These are phyloP conservation scores for Penicillium sp. DNA, from an alignment of 2,329 filamentous ascomycete species.

Conservation along the genomic window DNA sequence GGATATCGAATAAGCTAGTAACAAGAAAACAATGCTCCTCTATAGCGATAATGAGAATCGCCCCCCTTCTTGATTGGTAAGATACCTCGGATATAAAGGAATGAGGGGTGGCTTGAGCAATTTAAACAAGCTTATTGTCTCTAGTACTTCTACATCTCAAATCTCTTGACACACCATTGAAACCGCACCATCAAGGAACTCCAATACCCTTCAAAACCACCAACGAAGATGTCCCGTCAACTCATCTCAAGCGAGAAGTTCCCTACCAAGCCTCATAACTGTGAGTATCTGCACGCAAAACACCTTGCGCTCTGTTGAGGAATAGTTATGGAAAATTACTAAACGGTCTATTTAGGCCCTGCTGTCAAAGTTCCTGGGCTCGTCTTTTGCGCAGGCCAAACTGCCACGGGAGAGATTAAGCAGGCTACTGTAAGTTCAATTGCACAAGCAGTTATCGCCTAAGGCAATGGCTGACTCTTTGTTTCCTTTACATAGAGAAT, in stretches of 20 bases:
- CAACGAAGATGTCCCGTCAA: slow-evolving; percentile 44
- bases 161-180: not conserved
- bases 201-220: not conserved
- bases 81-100: not conserved
- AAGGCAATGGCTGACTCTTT: not conserved
- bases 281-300: slow-evolving; percentile 24
- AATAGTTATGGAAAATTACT: not conserved
- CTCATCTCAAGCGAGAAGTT: slow-evolving; percentile 50
- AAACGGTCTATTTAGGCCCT: slow-evolving; percentile 30
- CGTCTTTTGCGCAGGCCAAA: slow-evolving; percentile 49
- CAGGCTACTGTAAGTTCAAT: slow-evolving; percentile 42
- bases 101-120: not conserved
- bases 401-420: slow-evolving; percentile 51
- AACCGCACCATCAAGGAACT: not conserved
- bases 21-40: slow-evolving; percentile 1
- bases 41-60: not conserved
- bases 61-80: not conserved
- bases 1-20: not conserved
- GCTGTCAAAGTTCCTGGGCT: slow-evolving; percentile 47
- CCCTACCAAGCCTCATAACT: slow-evolving; percentile 49
- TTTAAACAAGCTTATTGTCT: slow-evolving; percentile 5
- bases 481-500: slow-evolving; percentile 21
- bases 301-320: not conserved
- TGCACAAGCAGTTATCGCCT: not conserved
- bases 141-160: not conserved